Percentiles rank a stretch among this genome's conserved stretches.
These are phyloP conservation scores for Begonia masoniana DNA, from an alignment of 306 rosid genomes.

Conservation along the genomic window DNA sequence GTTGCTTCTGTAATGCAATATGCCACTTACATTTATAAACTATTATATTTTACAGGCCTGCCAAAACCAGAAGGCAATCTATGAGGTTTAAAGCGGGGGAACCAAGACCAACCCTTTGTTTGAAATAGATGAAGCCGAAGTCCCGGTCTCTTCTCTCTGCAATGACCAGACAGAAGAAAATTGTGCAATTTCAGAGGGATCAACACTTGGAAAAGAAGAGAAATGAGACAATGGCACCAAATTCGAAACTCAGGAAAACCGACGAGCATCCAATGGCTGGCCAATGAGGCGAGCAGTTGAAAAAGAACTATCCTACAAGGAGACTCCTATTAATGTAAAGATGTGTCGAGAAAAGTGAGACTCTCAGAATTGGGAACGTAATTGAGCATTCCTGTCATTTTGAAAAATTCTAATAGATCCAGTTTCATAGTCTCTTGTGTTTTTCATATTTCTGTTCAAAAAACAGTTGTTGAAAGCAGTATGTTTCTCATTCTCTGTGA, in stretches of 20 bases:
- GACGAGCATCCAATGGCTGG: slow-evolving; percentile 35
- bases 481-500: too few species aligned
- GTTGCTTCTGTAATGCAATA: slow-evolving; percentile 12
- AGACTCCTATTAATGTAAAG: slow-evolving; percentile 46
- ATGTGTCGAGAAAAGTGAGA: slow-evolving; percentile 34
- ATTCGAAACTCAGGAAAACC: slow-evolving; percentile 16
- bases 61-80: slow-evolving; percentile 33
- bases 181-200: slow-evolving; percentile 14
- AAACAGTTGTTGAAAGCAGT: too few species aligned
- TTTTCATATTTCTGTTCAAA: too few species aligned
- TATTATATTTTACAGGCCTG: slow-evolving; percentile 27
- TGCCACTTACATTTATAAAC: slow-evolving; percentile 11
- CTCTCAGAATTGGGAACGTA: too few species aligned
- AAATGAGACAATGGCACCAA: slow-evolving; percentile 9
- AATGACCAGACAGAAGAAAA: too few species aligned
- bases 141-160: slow-evolving; percentile 19
- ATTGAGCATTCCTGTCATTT: too few species aligned
- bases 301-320: slow-evolving; percentile 65
- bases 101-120: slow-evolving; percentile 21
- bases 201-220: slow-evolving; percentile 13
- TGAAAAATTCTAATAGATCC: too few species aligned
- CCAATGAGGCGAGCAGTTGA: slow-evolving; percentile 54
- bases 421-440: too few species aligned
- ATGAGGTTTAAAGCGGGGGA: slow-evolving; percentile 24
- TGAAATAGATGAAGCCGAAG: slow-evolving; percentile 22